phyloP scores from a whole-genome alignment of 805 yeast species.

The Candida multigemmis region DNA sequence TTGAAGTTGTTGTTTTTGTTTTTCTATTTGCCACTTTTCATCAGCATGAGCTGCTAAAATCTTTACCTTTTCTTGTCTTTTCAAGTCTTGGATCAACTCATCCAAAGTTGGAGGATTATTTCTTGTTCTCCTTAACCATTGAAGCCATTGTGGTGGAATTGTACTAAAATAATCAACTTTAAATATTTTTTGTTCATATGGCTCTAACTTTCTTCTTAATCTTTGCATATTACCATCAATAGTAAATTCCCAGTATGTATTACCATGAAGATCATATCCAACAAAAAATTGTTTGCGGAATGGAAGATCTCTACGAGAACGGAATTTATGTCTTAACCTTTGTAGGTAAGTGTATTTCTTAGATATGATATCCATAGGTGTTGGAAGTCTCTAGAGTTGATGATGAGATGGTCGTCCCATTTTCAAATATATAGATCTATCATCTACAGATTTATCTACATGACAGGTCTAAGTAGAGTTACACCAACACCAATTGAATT shows the following conservation, averaged over 20 bases:
- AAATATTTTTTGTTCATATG: conserved; percentile 36
- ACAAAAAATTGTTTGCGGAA: conserved; percentile 61
- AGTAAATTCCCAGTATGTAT: conserved; percentile 78
- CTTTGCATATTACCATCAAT: conserved; percentile 43
- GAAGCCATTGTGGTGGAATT: conserved; percentile 68
- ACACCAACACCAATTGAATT: too few species aligned
- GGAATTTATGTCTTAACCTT: conserved; percentile 46
- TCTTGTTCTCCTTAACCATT: conserved; percentile 69
- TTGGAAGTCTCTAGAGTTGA: too few species aligned
- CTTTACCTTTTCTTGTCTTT: conserved; percentile 46
- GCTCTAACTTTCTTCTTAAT: conserved; percentile 58
- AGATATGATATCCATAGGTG: conserved; percentile 39
- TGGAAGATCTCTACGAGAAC: conserved; percentile 55
- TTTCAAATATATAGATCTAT: too few species aligned
- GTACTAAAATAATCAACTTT: conserved; percentile 51
- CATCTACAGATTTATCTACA: too few species aligned
- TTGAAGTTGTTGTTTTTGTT: conserved; percentile 21
- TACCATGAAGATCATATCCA: conserved; percentile 76
- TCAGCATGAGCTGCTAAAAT: conserved; percentile 40
- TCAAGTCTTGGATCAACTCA: conserved; percentile 52
- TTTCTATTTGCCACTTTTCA: conserved; percentile 29
- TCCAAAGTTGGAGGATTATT: conserved; percentile 48
- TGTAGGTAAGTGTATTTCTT: conserved; percentile 41
- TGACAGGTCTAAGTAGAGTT: too few species aligned
- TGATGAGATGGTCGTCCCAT: too few species aligned